A percentile compares a stretch with the other conserved stretches of the same genome.
Conservation (phyloP, 768 basidiomycete genomes). For the Clathrus columnatus region DNA sequence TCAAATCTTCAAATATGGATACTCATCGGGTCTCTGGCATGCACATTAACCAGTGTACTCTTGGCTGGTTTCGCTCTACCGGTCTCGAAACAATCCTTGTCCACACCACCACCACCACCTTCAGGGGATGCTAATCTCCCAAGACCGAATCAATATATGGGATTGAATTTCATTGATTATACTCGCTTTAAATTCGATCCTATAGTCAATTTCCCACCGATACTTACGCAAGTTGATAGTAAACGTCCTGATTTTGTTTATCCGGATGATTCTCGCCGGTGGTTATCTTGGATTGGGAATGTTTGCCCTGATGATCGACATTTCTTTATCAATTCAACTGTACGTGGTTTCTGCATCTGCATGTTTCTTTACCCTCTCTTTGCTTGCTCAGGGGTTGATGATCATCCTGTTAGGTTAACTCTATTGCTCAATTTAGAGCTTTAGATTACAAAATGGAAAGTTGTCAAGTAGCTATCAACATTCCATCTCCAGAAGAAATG, state of each 20-base stretch:
- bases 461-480: conserved; percentile 2
- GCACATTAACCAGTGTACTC: not conserved
- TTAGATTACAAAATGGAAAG: conserved; percentile 2
- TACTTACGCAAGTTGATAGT: not conserved
- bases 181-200: not conserved
- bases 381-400: too few relatives aligned
- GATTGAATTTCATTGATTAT: not conserved
- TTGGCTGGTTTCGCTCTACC: not conserved
- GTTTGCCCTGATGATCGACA: conserved; percentile 3
- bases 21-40: not conserved
- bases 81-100: not conserved
- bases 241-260: not conserved
- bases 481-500: not conserved
- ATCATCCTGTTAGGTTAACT: not conserved
- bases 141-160: not conserved
- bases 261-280: not conserved
- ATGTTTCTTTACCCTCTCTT: not conserved
- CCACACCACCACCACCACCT: not conserved
- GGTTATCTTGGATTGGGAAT: not conserved
- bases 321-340: not conserved
- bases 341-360: not conserved
- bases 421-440: conserved; percentile 1
- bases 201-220: not conserved
- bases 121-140: not conserved
- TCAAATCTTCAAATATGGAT: not conserved